These are phyloP conservation scores for Globisporangium cystogenes DNA, from an alignment of 352 stramenopile species.

Conservation along the genomic window DNA sequence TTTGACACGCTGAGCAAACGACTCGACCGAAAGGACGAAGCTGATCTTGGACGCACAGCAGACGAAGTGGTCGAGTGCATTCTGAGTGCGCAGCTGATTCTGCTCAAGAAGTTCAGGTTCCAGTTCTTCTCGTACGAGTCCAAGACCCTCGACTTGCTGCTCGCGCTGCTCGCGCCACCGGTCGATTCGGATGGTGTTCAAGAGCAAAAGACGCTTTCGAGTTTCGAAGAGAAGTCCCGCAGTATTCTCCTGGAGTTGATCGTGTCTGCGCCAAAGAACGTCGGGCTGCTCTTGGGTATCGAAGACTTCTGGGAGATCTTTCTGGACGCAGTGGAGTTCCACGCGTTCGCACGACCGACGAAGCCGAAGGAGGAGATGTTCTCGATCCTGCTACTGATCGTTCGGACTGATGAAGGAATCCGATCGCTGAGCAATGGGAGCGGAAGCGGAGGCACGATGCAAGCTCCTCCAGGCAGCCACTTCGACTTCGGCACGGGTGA, in stretches of 20 bases:
- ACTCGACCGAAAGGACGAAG: conserved; percentile 47
- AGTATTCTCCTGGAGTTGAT: conserved; percentile 29
- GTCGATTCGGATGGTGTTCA: conserved; percentile 12
- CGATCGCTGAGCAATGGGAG: conserved; percentile 24
- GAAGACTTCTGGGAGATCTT: conserved; percentile 42
- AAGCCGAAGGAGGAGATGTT: conserved; percentile 49
- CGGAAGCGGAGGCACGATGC: neutral
- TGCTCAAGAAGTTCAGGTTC: conserved; percentile 68
- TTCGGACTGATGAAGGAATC: conserved; percentile 42
- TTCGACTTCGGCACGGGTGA: conserved; percentile 31
- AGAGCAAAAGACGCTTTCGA: conserved; percentile 18
- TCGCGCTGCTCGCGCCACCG: conserved; percentile 19
- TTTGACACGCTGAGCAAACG: conserved; percentile 54
- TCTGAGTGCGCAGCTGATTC: conserved; percentile 51
- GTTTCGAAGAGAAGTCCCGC: conserved; percentile 10
- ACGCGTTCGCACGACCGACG: conserved; percentile 30
- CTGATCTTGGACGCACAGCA: conserved; percentile 42
- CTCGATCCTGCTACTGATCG: conserved; percentile 40
- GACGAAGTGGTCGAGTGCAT: conserved; percentile 71
- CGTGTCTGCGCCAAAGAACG: conserved; percentile 45
- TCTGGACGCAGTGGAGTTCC: conserved; percentile 39
- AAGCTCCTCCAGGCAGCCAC: conserved; percentile 15
- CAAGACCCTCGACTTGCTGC: conserved; percentile 52
- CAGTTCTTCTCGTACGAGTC: conserved; percentile 80
- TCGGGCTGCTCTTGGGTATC: conserved; percentile 29